These are phyloP conservation scores for Hypoxylon lienhwacheense DNA, from an alignment of 495 filamentous ascomycete genomes.

Conservation along the genomic window DNA sequence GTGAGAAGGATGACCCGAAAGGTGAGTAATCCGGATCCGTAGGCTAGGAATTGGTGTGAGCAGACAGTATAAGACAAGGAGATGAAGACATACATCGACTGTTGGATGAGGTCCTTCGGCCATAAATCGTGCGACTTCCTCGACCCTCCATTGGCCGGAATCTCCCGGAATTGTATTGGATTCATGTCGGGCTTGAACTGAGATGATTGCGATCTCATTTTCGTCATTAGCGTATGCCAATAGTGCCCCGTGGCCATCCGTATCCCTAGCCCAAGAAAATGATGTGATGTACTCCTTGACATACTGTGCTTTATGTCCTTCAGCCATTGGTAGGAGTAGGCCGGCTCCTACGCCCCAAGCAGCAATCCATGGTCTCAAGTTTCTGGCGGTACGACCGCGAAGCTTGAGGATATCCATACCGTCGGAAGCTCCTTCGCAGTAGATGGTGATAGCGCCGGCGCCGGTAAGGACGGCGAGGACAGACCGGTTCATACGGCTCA, in stretches of 20 bases:
- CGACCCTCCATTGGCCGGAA: constrained; percentile 43
- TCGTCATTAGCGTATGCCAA: constrained; percentile 49
- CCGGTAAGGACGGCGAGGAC: constrained; percentile 48
- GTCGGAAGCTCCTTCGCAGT: constrained; percentile 45
- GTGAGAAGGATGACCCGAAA: constrained; percentile 47
- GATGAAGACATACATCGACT: constrained; percentile 34
- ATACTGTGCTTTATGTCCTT: constrained; percentile 29
- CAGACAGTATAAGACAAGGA: background rate
- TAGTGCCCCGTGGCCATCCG: constrained; percentile 41
- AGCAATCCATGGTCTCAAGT: constrained; percentile 32
- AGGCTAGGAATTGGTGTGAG: constrained; percentile 13
- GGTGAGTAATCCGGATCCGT: constrained; percentile 46
- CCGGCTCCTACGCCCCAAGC: constrained; percentile 52
- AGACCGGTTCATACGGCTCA: constrained; percentile 49
- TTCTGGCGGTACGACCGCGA: constrained; percentile 25
- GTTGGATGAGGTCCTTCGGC: constrained; percentile 47
- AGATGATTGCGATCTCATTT: constrained; percentile 47
- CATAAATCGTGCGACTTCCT: constrained; percentile 47
- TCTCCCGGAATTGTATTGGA: constrained; percentile 24
- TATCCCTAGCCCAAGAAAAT: constrained; percentile 51
- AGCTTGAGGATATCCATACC: constrained; percentile 18
- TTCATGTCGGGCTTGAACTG: constrained; percentile 40
- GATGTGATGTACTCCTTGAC: constrained; percentile 46
- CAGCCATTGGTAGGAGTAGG: constrained; percentile 43
- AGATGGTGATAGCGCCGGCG: constrained; percentile 46